Evolutionary conservation across 73 alveolate species (phyloP).

Genomic region (Symbiodinium natans): DNA sequence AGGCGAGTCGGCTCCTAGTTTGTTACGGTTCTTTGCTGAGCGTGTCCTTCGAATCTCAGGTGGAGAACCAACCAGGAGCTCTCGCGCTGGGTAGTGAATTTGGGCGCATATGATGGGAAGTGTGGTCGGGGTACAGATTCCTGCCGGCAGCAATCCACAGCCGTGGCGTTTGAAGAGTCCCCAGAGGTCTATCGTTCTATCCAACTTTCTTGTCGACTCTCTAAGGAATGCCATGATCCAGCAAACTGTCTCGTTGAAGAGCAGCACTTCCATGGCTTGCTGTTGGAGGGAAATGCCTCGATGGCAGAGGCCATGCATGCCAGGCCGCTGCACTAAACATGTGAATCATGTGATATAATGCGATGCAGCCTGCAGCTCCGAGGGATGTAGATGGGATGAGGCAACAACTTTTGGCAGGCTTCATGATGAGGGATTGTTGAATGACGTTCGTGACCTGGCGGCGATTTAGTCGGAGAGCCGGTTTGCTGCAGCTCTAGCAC

Average conservation of each 20-base stretch:
- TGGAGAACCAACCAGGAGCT: slow-evolving; percentile 29
- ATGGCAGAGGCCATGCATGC: slow-evolving; percentile 39
- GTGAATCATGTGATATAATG: not conserved
- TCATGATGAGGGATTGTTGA: slow-evolving; percentile 47
- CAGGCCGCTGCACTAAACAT: slow-evolving; percentile 19
- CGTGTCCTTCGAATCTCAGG: not conserved
- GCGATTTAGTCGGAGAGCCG: not conserved
- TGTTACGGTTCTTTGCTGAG: no score
- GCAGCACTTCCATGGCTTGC: slow-evolving; percentile 62
- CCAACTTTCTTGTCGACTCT: not conserved
- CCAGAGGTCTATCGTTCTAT: no score
- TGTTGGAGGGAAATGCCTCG: slow-evolving; percentile 61
- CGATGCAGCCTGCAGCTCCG: no score
- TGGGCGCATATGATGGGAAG: slow-evolving; percentile 64
- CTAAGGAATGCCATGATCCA: slow-evolving; percentile 48
- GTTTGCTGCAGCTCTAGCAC: no score
- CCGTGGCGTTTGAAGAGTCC: not conserved
- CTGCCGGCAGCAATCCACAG: not conserved
- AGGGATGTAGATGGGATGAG: no score
- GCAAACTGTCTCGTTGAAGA: slow-evolving; percentile 84
- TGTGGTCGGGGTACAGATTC: slow-evolving; percentile 79
- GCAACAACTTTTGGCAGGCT: no score
- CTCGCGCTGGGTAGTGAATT: slow-evolving; percentile 82
- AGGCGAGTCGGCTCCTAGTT: not conserved
- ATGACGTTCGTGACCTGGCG: slow-evolving; percentile 12